Percentiles rank a stretch among this genome's conserved stretches.
phyloP scores from a whole-genome alignment of 768 basidiomycete species.

The Pulveroboletus ravenelii region DNA sequence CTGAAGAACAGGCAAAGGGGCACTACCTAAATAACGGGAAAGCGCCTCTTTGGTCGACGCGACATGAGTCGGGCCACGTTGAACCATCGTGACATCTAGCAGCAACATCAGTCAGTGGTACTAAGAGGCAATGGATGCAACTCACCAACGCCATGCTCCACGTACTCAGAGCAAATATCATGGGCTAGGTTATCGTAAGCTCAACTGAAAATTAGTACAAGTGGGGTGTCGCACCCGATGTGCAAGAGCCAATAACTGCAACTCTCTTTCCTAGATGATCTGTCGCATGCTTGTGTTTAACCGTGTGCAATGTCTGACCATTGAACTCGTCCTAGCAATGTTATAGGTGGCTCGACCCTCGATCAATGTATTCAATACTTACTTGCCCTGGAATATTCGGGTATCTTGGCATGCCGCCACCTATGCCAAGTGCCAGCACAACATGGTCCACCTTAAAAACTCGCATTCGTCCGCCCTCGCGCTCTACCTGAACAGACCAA shows the following conservation, averaged over 20 bases:
- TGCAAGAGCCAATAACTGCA: slow-evolving; percentile 62
- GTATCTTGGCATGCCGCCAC: slow-evolving; percentile 39
- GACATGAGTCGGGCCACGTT: slow-evolving; percentile 51
- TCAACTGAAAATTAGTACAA: not conserved
- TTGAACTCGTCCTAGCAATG: slow-evolving; percentile 49
- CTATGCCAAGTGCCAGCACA: slow-evolving; percentile 47
- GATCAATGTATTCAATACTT: not conserved
- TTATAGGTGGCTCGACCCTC: slow-evolving; percentile 1
- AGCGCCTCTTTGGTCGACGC: slow-evolving; percentile 43
- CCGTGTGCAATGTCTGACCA: slow-evolving; percentile 60
- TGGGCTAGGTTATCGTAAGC: slow-evolving; percentile 33
- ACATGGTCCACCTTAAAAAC: slow-evolving; percentile 44
- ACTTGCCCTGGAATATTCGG: slow-evolving; percentile 45
- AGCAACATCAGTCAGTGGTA: not conserved
- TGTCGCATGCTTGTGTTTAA: slow-evolving; percentile 46
- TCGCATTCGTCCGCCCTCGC: slow-evolving; percentile 33
- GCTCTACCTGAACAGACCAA: slow-evolving; percentile 42
- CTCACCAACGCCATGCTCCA: slow-evolving; percentile 42
- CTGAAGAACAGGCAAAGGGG: slow-evolving; percentile 12
- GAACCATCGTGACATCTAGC: slow-evolving; percentile 44
- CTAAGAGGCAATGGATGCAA: not conserved
- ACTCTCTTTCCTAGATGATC: slow-evolving; percentile 68
- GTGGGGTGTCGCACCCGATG: slow-evolving; percentile 42
- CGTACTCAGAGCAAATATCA: slow-evolving; percentile 47
- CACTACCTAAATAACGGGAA: slow-evolving; percentile 20